A percentile compares a stretch with the other conserved stretches of the same genome.
Evolutionary conservation across 1,139 yeast species (phyloP).

Genomic region (Sugiyamaella xylanicola): DNA sequence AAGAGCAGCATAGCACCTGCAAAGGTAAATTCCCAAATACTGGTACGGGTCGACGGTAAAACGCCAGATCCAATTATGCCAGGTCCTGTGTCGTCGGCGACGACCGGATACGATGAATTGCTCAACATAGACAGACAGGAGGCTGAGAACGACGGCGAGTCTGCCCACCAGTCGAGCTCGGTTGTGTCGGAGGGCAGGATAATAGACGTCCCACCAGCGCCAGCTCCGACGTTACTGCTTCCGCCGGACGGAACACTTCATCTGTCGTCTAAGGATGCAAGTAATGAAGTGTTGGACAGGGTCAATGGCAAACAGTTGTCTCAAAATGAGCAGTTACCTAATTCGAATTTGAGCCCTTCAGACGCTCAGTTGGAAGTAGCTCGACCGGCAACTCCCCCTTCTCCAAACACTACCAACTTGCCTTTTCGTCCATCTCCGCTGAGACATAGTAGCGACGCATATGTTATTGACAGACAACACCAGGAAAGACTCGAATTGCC

Average conservation of each 20-base stretch:
- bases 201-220: background rate
- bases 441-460: slow-evolving; percentile 12
- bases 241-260: no score
- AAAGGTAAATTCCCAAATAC: no score
- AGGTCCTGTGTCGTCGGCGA: slow-evolving; percentile 8
- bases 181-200: slow-evolving; percentile 10
- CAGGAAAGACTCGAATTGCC: slow-evolving; percentile 1
- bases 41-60: no score
- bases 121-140: slow-evolving; percentile 16
- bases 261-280: no score
- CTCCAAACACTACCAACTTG: background rate
- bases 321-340: background rate
- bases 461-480: slow-evolving; percentile 3
- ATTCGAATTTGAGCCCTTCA: background rate
- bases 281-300: background rate
- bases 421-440: slow-evolving; percentile 15
- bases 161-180: background rate
- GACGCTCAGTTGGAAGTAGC: background rate
- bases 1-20: no score
- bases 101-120: slow-evolving; percentile 21
- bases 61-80: slow-evolving; percentile 8
- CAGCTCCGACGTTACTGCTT: background rate
- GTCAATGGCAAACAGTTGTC: background rate
- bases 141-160: slow-evolving; percentile 10
- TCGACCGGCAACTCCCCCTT: slow-evolving; percentile 1